Evolutionary conservation across 2,329 filamentous ascomycete genomes (phyloP).

Genomic region (Xylariaceae sp.): DNA sequence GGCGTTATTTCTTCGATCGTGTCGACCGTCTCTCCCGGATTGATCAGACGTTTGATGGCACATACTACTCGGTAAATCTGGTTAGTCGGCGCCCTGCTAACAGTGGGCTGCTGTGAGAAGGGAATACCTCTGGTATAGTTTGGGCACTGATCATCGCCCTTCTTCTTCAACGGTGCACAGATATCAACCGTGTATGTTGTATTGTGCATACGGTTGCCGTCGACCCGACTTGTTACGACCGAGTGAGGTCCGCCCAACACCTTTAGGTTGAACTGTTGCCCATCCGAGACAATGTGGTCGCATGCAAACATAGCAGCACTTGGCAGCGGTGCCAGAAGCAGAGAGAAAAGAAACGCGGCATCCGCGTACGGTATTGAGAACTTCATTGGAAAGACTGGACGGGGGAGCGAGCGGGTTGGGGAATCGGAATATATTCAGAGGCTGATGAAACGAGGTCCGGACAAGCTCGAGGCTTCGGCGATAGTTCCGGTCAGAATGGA

Average conservation of each 20-base stretch:
- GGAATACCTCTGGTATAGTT: conserved; percentile 62
- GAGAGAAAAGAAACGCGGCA: conserved; percentile 37
- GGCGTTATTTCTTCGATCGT: conserved; percentile 57
- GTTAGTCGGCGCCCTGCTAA: background rate
- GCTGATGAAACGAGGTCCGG: background rate
- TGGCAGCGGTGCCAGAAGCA: conserved; percentile 36
- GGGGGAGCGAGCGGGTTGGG: background rate
- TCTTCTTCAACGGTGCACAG: conserved; percentile 63
- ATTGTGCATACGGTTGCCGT: conserved; percentile 57
- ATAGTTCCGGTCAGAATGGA: background rate
- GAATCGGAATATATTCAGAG: background rate
- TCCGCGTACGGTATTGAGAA: conserved; percentile 34
- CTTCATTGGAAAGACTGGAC: conserved; percentile 34
- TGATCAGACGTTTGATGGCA: conserved; percentile 60
- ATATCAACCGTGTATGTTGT: conserved; percentile 80
- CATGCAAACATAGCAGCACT: conserved; percentile 55
- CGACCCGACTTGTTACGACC: conserved; percentile 56
- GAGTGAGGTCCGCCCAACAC: conserved; percentile 64
- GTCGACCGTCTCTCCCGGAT: conserved; percentile 45
- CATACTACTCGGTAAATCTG: conserved; percentile 58
- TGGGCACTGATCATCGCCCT: conserved; percentile 62
- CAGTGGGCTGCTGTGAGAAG: background rate
- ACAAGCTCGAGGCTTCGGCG: background rate
- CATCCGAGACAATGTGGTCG: conserved; percentile 55
- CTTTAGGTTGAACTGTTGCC: conserved; percentile 60